Evolutionary conservation across 352 stramenopile genomes (phyloP).

Genomic region (Phytopythium oedochilum): DNA sequence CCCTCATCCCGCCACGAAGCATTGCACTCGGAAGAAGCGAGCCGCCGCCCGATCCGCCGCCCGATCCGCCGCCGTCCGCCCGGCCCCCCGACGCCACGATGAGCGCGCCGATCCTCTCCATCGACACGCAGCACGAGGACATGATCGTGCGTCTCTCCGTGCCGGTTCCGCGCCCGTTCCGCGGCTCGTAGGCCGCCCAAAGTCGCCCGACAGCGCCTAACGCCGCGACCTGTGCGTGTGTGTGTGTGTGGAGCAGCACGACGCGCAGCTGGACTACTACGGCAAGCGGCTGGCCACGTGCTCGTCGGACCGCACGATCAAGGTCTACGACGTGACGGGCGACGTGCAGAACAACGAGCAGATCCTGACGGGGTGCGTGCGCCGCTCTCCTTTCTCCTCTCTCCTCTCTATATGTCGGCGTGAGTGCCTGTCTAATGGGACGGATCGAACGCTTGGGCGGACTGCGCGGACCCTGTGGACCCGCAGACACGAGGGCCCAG

Average conservation of each 20-base stretch:
- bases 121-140: slow-evolving; percentile 98
- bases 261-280: slow-evolving; percentile 99
- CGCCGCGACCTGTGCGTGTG: background rate
- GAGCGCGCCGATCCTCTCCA: slow-evolving; percentile 83
- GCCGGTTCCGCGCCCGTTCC: background rate
- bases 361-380: slow-evolving; percentile 69
- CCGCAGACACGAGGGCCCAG: slow-evolving; percentile 92
- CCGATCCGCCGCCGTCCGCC: background rate
- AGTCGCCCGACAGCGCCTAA: background rate
- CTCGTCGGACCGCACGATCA: slow-evolving; percentile 97
- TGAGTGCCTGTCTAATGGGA: too few relatives aligned
- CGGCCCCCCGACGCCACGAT: slow-evolving; percentile 28
- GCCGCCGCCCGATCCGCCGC: background rate
- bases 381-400: too few relatives aligned
- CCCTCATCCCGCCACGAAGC: background rate
- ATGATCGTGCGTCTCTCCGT: slow-evolving; percentile 81
- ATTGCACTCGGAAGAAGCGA: background rate
- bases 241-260: slow-evolving; percentile 64
- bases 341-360: slow-evolving; percentile 90
- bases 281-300: slow-evolving; percentile 98
- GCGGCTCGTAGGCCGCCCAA: background rate
- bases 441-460: background rate
- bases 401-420: background rate
- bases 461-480: too few relatives aligned
- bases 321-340: slow-evolving; percentile 95